A percentile compares a stretch with the other conserved stretches of the same genome.
These are phyloP conservation scores for Citrus mangshanensis DNA, from an alignment of 345 rosid genomes.

Conservation along the genomic window DNA sequence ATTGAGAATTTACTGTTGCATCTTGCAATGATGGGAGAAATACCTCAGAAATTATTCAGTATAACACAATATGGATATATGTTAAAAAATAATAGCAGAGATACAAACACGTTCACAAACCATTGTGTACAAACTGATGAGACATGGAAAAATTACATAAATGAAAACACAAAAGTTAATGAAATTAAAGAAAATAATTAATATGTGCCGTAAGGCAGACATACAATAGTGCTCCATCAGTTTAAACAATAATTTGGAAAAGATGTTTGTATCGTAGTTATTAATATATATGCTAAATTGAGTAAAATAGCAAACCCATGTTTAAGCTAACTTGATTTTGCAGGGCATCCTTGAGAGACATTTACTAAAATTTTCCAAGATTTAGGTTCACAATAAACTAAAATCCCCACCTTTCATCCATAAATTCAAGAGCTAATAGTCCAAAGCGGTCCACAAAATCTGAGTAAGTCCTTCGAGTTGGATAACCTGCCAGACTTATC, in stretches of 20 bases:
- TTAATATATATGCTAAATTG: not conserved
- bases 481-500: slow-evolving; percentile 97
- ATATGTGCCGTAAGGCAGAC: not conserved
- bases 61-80: not conserved
- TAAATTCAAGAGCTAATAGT: slow-evolving; percentile 61
- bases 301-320: not conserved
- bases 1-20: not conserved
- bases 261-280: not conserved
- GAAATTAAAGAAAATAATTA: not conserved
- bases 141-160: not conserved
- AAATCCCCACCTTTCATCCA: slow-evolving; percentile 65
- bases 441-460: slow-evolving; percentile 98
- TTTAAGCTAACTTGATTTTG: not conserved
- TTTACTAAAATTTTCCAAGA: not conserved
- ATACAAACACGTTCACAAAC: not conserved
- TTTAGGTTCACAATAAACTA: slow-evolving; percentile 9
- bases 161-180: not conserved
- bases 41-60: not conserved
- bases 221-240: not conserved
- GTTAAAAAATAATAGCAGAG: not conserved
- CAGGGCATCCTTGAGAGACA: not conserved
- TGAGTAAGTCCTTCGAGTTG: slow-evolving; percentile 77
- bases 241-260: not conserved
- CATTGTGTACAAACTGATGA: not conserved
- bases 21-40: not conserved